phyloP scores from a whole-genome alignment of 73 alveolate genomes.

The Blepharisma stoltei region DNA sequence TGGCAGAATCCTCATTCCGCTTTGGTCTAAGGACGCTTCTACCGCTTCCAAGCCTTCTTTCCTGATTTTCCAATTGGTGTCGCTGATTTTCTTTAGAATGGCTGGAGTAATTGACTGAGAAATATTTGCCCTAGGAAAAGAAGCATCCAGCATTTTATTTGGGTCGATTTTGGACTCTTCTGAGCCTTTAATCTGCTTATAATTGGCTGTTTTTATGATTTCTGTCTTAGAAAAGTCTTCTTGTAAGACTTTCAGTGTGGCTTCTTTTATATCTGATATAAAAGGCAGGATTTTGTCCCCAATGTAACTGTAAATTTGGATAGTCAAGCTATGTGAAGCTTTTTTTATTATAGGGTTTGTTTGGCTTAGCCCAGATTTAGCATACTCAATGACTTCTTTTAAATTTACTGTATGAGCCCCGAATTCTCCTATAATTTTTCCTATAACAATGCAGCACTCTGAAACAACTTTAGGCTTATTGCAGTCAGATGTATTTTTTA shows the following conservation, averaged over 20 bases:
- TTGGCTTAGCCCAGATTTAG: constrained; percentile 49
- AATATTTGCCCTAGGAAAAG: constrained; percentile 74
- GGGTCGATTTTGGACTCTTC: constrained; percentile 41
- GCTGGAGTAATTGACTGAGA: constrained; percentile 62
- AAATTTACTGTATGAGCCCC: constrained; percentile 58
- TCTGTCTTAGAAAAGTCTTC: constrained; percentile 64
- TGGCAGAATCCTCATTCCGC: constrained; percentile 74
- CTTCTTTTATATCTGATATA: constrained; percentile 75
- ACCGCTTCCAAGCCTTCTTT: constrained; percentile 70
- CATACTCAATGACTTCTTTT: constrained; percentile 71
- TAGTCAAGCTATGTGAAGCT: constrained; percentile 59
- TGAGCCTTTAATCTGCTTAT: constrained; percentile 61
- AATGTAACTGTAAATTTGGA: constrained; percentile 61
- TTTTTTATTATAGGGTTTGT: constrained; percentile 74
- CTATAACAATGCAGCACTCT: constrained; percentile 60
- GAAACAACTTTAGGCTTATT: constrained; percentile 56
- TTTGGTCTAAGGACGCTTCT: constrained; percentile 50
- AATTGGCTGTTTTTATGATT: constrained; percentile 46
- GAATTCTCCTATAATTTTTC: constrained; percentile 60
- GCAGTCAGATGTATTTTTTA: constrained; percentile 41
- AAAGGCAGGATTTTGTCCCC: constrained; percentile 69
- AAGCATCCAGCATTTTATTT: constrained; percentile 52
- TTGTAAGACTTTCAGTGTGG: constrained; percentile 66
- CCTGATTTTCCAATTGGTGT: constrained; percentile 75
- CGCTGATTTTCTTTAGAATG: constrained; percentile 58